Percentiles rank a stretch among this genome's conserved stretches.
These are phyloP conservation scores for Erysimum cheiranthoides DNA, from an alignment of 345 rosid species.

Conservation along the genomic window DNA sequence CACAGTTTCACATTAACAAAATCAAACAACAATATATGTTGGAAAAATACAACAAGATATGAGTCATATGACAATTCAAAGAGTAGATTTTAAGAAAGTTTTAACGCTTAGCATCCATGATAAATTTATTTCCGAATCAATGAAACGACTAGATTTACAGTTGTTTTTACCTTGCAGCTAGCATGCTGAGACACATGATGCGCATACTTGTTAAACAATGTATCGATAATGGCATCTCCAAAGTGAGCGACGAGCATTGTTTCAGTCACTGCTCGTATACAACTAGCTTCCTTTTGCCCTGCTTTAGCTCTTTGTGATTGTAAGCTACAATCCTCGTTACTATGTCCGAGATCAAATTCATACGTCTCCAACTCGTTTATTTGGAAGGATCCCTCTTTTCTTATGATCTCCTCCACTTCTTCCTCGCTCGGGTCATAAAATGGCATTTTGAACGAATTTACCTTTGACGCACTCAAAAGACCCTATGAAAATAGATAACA, in stretches of 20 bases:
- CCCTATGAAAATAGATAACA: constrained; percentile 39
- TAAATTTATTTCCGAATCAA: constrained; percentile 17
- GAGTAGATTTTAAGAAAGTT: too few species aligned
- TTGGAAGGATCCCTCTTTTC: constrained; percentile 49
- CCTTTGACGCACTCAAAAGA: constrained; percentile 36
- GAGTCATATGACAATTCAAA: too few species aligned
- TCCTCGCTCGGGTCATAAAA: constrained; percentile 37
- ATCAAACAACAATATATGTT: too few species aligned
- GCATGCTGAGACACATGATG: constrained; percentile 37
- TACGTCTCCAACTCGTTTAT: constrained; percentile 36
- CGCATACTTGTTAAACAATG: constrained; percentile 47
- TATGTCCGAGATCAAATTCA: constrained; percentile 29
- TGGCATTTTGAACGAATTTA: constrained; percentile 50
- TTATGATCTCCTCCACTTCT: constrained; percentile 40
- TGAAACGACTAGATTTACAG: constrained; percentile 30
- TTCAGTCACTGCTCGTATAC: constrained; percentile 65
- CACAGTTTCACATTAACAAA: too few species aligned
- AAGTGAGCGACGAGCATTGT: constrained; percentile 61
- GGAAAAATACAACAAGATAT: too few species aligned
- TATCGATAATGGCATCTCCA: constrained; percentile 49
- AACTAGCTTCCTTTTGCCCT: constrained; percentile 46
- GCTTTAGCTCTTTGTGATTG: constrained; percentile 24
- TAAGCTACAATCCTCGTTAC: constrained; percentile 12
- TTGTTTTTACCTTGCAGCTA: constrained; percentile 39
- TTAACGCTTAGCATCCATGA: neutral